These are phyloP conservation scores for Leccinum variicolor DNA, from an alignment of 768 basidiomycete species.

Conservation along the genomic window DNA sequence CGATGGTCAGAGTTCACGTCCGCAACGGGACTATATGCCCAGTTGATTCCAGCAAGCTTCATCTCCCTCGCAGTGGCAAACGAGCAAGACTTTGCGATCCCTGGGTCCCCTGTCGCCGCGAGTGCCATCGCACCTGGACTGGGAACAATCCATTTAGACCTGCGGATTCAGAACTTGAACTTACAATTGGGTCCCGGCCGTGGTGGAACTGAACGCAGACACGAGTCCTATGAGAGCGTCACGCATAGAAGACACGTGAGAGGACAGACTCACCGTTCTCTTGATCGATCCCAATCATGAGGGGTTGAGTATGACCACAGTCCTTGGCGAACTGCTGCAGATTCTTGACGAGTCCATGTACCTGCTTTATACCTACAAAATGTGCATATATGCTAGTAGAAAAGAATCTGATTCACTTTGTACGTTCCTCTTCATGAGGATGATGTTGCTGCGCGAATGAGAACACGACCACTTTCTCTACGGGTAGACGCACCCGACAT, in stretches of 20 bases:
- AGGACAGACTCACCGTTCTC: constrained; percentile 54
- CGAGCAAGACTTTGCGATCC: constrained; percentile 44
- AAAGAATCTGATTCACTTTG: constrained; percentile 34
- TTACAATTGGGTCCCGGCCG: constrained; percentile 66
- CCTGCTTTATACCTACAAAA: constrained; percentile 49
- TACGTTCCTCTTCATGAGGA: constrained; percentile 68
- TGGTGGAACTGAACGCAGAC: constrained; percentile 59
- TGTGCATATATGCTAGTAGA: neutral
- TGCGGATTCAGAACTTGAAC: constrained; percentile 31
- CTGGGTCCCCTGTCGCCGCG: constrained; percentile 48
- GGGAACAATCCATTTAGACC: neutral
- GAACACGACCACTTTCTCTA: too few relatives aligned
- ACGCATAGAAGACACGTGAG: neutral
- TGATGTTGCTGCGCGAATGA: constrained; percentile 42
- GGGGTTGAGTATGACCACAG: constrained; percentile 50
- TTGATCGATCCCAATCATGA: constrained; percentile 71
- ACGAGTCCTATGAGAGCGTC: constrained; percentile 47
- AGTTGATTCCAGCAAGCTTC: constrained; percentile 61
- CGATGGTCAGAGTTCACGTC: constrained; percentile 68
- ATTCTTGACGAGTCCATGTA: constrained; percentile 42
- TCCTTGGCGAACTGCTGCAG: constrained; percentile 56
- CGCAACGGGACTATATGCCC: constrained; percentile 68
- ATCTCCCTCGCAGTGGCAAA: constrained; percentile 55
- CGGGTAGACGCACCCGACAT: constrained; percentile 44
- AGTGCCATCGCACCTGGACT: constrained; percentile 77